Conservation (phyloP, 108 stramenopile species). For the Phaeodactylum tricornutum region DNA sequence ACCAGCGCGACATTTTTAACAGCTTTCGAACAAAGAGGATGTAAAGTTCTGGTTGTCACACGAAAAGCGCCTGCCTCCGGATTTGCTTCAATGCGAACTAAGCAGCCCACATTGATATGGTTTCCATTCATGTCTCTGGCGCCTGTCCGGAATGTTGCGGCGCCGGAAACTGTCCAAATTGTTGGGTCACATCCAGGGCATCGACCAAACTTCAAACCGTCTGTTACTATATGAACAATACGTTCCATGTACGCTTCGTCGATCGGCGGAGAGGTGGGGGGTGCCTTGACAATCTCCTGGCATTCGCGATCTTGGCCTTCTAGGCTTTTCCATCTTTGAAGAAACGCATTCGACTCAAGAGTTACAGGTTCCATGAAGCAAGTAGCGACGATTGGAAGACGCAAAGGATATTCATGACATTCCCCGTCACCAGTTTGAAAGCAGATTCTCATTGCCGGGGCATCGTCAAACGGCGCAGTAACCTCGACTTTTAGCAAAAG, state of each 20-base stretch:
- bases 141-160: conserved; percentile 78
- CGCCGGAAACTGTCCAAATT: conserved; percentile 83
- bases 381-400: conserved; percentile 86
- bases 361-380: conserved; percentile 89
- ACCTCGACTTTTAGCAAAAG: conserved; percentile 74
- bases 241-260: conserved; percentile 82
- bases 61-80: conserved; percentile 81
- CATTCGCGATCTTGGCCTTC: conserved; percentile 85
- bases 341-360: conserved; percentile 71
- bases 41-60: conserved; percentile 82
- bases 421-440: conserved; percentile 79
- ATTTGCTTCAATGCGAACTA: conserved; percentile 86
- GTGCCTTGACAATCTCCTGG: conserved; percentile 87
- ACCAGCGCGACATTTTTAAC: conserved; percentile 86
- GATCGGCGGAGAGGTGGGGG: conserved; percentile 55
- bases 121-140: conserved; percentile 83
- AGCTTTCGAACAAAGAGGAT: conserved; percentile 82
- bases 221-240: conserved; percentile 69
- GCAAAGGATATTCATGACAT: conserved; percentile 74
- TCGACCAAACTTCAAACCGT: conserved; percentile 78
- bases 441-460: conserved; percentile 76
- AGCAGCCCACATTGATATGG: conserved; percentile 83
- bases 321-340: conserved; percentile 87
- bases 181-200: conserved; percentile 81
- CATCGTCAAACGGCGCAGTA: conserved; percentile 85